These are phyloP conservation scores for Pneumocystis canis DNA, from an alignment of 1,139 yeast species.

Conservation along the genomic window DNA sequence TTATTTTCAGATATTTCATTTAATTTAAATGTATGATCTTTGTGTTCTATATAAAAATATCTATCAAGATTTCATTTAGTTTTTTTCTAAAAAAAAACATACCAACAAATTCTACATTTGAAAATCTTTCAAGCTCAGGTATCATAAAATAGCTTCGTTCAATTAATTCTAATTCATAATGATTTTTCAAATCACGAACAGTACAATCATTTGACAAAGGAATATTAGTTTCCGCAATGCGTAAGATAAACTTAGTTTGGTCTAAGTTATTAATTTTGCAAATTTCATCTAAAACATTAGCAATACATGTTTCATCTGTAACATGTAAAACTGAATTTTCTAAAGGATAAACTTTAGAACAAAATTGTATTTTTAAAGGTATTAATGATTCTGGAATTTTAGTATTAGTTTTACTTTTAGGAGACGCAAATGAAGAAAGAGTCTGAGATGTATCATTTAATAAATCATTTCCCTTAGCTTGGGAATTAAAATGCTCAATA, in stretches of 20 bases:
- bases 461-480: background rate
- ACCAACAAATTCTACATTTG: slow-evolving; percentile 3
- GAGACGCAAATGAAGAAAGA: background rate
- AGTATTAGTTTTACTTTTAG: slow-evolving; percentile 1
- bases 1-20: background rate
- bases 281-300: slow-evolving; percentile 22
- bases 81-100: background rate
- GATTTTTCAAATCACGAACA: slow-evolving; percentile 12
- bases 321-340: slow-evolving; percentile 9
- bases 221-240: slow-evolving; percentile 22
- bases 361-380: slow-evolving; percentile 3
- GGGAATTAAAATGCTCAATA: background rate
- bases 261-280: slow-evolving; percentile 26
- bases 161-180: slow-evolving; percentile 12
- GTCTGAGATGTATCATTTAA: background rate
- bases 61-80: background rate
- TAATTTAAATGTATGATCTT: background rate
- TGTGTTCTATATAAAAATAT: slow-evolving; percentile 1
- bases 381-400: slow-evolving; percentile 11
- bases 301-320: slow-evolving; percentile 17
- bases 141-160: background rate
- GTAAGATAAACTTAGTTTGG: slow-evolving; percentile 23
- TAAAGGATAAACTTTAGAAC: slow-evolving; percentile 3
- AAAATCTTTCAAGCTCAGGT: background rate
- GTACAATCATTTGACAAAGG: slow-evolving; percentile 14